Evolutionary conservation across 257 asterid species (phyloP).

Genomic region (Salvia rosmarinus): DNA sequence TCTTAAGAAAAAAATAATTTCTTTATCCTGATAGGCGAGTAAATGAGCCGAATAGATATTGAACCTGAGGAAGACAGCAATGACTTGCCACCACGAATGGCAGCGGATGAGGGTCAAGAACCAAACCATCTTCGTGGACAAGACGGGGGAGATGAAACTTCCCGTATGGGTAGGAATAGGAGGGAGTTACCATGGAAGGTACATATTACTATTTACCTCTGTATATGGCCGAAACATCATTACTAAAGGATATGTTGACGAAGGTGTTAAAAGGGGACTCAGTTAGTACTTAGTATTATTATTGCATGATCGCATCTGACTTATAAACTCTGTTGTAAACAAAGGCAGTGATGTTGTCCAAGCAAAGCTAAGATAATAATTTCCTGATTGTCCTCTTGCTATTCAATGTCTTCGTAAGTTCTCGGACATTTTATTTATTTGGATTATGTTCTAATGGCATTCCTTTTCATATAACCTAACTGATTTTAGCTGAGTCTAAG

Average conservation of each 20-base stretch:
- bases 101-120: slow-evolving; percentile 45
- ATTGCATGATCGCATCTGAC: not conserved
- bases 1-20: slow-evolving; percentile 6
- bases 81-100: slow-evolving; percentile 40
- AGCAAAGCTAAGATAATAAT: slow-evolving; percentile 14
- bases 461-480: not conserved
- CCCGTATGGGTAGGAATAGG: slow-evolving; percentile 32
- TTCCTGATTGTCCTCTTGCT: slow-evolving; percentile 13
- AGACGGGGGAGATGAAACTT: slow-evolving; percentile 43
- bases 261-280: slow-evolving; percentile 20
- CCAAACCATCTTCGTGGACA: slow-evolving; percentile 42
- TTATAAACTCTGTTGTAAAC: not conserved
- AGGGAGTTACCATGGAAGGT: slow-evolving; percentile 53
- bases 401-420: not conserved
- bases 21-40: slow-evolving; percentile 44
- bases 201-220: slow-evolving; percentile 20
- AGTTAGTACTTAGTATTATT: not conserved
- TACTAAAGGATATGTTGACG: not conserved
- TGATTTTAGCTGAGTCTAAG: not conserved
- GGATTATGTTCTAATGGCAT: not conserved
- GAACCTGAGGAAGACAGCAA: slow-evolving; percentile 49
- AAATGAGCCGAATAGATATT: slow-evolving; percentile 57
- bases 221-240: slow-evolving; percentile 10
- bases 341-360: not conserved
- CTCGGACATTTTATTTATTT: not conserved